These are phyloP conservation scores for Dictyostelium brefeldianum DNA, from an alignment of 78 protist species.

Conservation along the genomic window DNA sequence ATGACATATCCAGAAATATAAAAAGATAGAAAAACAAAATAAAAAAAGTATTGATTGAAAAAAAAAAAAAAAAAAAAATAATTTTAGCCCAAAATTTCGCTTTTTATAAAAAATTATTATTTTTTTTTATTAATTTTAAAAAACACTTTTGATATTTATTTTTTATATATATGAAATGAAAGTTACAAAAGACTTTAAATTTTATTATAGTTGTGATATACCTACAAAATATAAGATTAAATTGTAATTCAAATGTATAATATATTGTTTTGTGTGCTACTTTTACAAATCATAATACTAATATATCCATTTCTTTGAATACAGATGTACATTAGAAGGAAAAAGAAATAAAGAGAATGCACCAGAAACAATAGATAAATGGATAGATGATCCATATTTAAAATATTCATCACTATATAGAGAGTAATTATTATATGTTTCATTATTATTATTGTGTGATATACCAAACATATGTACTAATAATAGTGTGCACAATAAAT, in stretches of 20 bases:
- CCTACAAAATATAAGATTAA: slow-evolving; percentile 72
- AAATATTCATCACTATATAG: slow-evolving; percentile 70
- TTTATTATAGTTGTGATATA: slow-evolving; percentile 72
- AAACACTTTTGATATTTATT: too few relatives aligned
- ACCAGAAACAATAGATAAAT: slow-evolving; percentile 55
- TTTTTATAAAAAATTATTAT: too few relatives aligned
- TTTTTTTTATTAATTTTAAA: too few relatives aligned
- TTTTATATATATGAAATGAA: slow-evolving; percentile 10
- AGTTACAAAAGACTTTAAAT: slow-evolving; percentile 67
- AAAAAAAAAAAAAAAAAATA: too few relatives aligned
- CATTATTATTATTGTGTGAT: too few relatives aligned
- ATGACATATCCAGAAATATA: neutral
- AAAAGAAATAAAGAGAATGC: slow-evolving; percentile 65
- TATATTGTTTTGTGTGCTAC: too few relatives aligned
- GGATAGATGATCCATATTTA: slow-evolving; percentile 68
- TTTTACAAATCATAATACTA: neutral
- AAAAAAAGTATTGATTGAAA: neutral
- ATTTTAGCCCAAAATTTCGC: too few relatives aligned
- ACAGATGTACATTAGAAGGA: slow-evolving; percentile 68
- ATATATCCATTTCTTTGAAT: too few relatives aligned
- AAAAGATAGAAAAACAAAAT: neutral
- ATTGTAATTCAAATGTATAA: slow-evolving; percentile 1
- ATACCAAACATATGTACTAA: too few relatives aligned
- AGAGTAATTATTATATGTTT: slow-evolving; percentile 46
- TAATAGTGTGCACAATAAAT: too few relatives aligned